Evolutionary conservation across 2,329 filamentous ascomycete genomes (phyloP).

Genomic region (Xylariaceae sp.): DNA sequence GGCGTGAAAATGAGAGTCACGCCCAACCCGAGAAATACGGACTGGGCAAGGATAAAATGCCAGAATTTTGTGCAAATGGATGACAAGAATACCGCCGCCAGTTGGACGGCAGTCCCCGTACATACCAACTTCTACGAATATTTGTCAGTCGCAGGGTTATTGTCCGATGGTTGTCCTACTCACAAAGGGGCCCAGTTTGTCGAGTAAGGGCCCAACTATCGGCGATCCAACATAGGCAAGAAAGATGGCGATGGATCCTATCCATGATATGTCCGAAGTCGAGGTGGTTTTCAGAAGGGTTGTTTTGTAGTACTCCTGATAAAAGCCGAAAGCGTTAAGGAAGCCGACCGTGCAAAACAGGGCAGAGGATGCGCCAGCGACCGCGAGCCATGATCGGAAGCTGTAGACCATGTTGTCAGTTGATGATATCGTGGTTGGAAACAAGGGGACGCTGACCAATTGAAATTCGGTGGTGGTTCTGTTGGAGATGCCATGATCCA

Average conservation of each 20-base stretch:
- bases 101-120: constrained; percentile 13
- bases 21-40: constrained; percentile 23
- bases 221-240: constrained; percentile 26
- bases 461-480: constrained; percentile 15
- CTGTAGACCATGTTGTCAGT: background rate
- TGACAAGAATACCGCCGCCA: constrained; percentile 30
- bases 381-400: constrained; percentile 22
- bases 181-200: constrained; percentile 30
- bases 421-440: background rate
- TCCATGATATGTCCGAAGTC: constrained; percentile 32
- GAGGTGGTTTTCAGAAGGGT: constrained; percentile 22
- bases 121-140: constrained; percentile 13
- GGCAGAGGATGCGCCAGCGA: constrained; percentile 19
- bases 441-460: background rate
- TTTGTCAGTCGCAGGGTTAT: constrained; percentile 2
- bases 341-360: constrained; percentile 32
- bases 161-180: background rate
- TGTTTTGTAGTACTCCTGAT: constrained; percentile 31
- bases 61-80: constrained; percentile 31
- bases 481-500: background rate
- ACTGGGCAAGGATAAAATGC: constrained; percentile 32
- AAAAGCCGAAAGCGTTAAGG: constrained; percentile 34
- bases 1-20: constrained; percentile 24
- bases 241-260: constrained; percentile 33
- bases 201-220: constrained; percentile 29